Evolutionary conservation across 2,329 filamentous ascomycete genomes (phyloP).

Genomic region (Geosmithia putterillii): DNA sequence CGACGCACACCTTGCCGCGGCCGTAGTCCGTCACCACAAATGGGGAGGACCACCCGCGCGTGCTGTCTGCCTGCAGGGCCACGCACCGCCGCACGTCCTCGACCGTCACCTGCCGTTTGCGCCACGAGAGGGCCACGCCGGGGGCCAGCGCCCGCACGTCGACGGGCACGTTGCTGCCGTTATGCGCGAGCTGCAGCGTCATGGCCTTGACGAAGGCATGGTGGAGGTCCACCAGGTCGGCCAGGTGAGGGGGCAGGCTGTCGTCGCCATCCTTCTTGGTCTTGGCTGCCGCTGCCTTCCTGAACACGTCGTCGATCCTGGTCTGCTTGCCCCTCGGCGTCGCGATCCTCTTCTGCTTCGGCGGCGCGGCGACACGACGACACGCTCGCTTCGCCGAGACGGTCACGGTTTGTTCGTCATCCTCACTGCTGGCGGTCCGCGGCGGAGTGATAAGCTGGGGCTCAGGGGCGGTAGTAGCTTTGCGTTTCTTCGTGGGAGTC

Average conservation of each 20-base stretch:
- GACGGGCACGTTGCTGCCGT: conserved; percentile 48
- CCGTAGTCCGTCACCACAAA: conserved; percentile 39
- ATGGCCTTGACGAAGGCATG: conserved; percentile 56
- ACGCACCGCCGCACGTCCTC: conserved; percentile 57
- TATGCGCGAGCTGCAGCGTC: conserved; percentile 57
- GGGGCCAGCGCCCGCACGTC: conserved; percentile 50
- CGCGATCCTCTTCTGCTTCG: not conserved
- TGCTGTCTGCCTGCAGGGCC: conserved; percentile 40
- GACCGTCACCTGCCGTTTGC: conserved; percentile 52
- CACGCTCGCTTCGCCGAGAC: conserved; percentile 14
- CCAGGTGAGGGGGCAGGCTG: conserved; percentile 36
- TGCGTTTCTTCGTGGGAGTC: conserved; percentile 28
- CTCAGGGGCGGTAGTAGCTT: too few relatives aligned
- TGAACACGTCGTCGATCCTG: conserved; percentile 26
- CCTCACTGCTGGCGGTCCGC: conserved; percentile 19
- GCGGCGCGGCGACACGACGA: conserved; percentile 3
- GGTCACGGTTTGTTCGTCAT: conserved; percentile 4
- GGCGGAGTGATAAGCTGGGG: too few relatives aligned
- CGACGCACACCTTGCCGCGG: conserved; percentile 44
- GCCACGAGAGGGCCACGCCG: conserved; percentile 57
- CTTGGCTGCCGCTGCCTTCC: too few relatives aligned
- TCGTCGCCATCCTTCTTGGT: conserved; percentile 4
- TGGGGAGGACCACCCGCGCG: conserved; percentile 22
- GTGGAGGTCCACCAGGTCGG: conserved; percentile 52
- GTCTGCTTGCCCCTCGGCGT: conserved; percentile 17